phyloP scores from a whole-genome alignment of 768 basidiomycete genomes.

The Termitomyces sp. region DNA sequence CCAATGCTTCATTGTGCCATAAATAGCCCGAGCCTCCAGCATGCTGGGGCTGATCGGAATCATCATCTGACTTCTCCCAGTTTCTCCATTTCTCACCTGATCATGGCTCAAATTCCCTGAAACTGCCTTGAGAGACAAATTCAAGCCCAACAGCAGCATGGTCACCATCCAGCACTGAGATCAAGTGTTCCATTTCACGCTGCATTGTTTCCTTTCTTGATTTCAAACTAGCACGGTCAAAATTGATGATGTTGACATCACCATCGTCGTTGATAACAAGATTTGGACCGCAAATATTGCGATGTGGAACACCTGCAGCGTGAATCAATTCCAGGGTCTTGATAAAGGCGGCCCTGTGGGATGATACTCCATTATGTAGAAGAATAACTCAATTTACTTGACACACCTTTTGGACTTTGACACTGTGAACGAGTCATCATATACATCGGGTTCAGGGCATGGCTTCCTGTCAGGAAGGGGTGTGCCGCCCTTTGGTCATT shows the following conservation, averaged over 20 bases:
- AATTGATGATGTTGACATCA: slow-evolving; percentile 20
- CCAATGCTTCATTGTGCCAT: too few species aligned
- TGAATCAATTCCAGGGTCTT: slow-evolving; percentile 18
- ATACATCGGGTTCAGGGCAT: neutral
- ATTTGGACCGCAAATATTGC: slow-evolving; percentile 21
- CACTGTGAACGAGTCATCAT: neutral
- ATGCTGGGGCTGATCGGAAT: neutral
- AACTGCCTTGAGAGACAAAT: neutral
- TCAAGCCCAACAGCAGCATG: neutral
- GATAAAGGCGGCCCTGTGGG: neutral
- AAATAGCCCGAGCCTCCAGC: too few species aligned
- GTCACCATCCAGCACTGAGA: neutral
- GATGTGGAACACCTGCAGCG: slow-evolving; percentile 17
- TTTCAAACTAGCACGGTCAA: slow-evolving; percentile 15
- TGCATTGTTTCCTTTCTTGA: neutral
- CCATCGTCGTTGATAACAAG: slow-evolving; percentile 16
- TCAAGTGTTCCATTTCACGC: slow-evolving; percentile 1
- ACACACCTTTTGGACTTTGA: neutral
- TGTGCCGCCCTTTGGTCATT: slow-evolving; percentile 9
- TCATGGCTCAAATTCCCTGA: neutral
- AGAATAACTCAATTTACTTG: neutral
- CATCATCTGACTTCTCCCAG: neutral
- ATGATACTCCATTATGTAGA: neutral
- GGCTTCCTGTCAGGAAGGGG: neutral
- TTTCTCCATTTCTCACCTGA: neutral